phyloP scores from a whole-genome alignment of 2,329 filamentous ascomycete genomes.

The Cryphonectria japonica region DNA sequence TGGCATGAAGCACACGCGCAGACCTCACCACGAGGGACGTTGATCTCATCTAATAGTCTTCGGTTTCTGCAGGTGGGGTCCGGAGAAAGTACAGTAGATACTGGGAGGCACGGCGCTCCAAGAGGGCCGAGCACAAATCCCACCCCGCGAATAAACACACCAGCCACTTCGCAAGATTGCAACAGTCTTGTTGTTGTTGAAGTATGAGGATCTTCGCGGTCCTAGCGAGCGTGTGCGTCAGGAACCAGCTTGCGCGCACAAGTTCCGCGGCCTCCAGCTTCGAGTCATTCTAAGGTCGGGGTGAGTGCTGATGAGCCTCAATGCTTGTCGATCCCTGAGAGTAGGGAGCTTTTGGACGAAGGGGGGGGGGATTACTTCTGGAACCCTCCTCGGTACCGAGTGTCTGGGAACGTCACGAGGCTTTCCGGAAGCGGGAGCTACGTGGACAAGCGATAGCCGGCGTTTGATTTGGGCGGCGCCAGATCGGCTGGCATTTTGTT shows the following conservation, averaged over 20 bases:
- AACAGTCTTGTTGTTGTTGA: not conserved
- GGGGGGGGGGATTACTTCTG: not conserved
- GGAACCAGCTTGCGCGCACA: not conserved
- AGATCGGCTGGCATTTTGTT: not conserved
- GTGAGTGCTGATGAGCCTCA: not conserved
- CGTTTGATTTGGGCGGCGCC: not conserved
- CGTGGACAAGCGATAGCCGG: slow-evolving; percentile 2
- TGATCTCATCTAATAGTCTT: not conserved
- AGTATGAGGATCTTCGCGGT: slow-evolving; percentile 1
- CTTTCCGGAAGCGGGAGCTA: not conserved
- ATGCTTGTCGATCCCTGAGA: not conserved
- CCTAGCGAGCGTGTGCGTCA: not conserved
- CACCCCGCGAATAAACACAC: not conserved
- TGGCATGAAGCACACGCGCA: not conserved
- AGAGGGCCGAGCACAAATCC: not conserved
- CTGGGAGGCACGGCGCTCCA: not conserved
- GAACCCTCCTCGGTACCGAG: slow-evolving; percentile 4
- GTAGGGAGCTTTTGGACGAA: no score
- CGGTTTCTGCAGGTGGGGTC: not conserved
- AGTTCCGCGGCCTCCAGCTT: not conserved
- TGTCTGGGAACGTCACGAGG: not conserved
- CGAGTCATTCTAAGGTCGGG: not conserved
- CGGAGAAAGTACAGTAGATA: not conserved
- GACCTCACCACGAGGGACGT: not conserved
- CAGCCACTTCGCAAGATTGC: not conserved